These are phyloP conservation scores for Trypanosoma grayi DNA, from an alignment of 208 protist genomes.

Conservation along the genomic window DNA sequence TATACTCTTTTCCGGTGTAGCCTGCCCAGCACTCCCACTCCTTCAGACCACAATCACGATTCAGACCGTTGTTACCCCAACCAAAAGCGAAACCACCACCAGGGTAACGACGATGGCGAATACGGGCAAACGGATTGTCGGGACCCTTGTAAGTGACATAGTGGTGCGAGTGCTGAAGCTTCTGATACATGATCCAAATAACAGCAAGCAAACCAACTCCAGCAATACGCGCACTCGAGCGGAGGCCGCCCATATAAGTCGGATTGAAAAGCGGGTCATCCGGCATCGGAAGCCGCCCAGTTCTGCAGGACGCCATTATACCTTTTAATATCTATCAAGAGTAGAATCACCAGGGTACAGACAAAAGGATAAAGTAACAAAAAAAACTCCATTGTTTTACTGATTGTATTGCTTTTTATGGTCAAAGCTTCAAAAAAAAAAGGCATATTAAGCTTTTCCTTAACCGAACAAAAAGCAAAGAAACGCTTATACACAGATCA, in stretches of 20 bases:
- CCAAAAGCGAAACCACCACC: slow-evolving; percentile 77
- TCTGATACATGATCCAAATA: slow-evolving; percentile 83
- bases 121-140: slow-evolving; percentile 78
- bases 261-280: slow-evolving; percentile 75
- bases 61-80: slow-evolving; percentile 90
- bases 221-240: slow-evolving; percentile 59
- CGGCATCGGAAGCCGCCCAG: slow-evolving; percentile 77
- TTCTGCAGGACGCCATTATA: slow-evolving; percentile 68
- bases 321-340: slow-evolving; percentile 7
- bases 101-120: slow-evolving; percentile 75
- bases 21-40: slow-evolving; percentile 90
- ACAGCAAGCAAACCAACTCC: slow-evolving; percentile 57
- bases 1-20: slow-evolving; percentile 87
- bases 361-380: not conserved
- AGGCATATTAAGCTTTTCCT: not conserved
- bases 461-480: not conserved
- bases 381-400: not conserved
- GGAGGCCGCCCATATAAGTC: slow-evolving; percentile 44
- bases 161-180: slow-evolving; percentile 71
- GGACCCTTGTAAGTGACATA: slow-evolving; percentile 84
- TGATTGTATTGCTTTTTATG: not conserved
- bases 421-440: not conserved
- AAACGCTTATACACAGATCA: not conserved
- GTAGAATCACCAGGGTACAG: not conserved
- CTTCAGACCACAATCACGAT: slow-evolving; percentile 83